phyloP scores from a whole-genome alignment of 192 early-diverging fungal genomes.

The Podila verticillata region DNA sequence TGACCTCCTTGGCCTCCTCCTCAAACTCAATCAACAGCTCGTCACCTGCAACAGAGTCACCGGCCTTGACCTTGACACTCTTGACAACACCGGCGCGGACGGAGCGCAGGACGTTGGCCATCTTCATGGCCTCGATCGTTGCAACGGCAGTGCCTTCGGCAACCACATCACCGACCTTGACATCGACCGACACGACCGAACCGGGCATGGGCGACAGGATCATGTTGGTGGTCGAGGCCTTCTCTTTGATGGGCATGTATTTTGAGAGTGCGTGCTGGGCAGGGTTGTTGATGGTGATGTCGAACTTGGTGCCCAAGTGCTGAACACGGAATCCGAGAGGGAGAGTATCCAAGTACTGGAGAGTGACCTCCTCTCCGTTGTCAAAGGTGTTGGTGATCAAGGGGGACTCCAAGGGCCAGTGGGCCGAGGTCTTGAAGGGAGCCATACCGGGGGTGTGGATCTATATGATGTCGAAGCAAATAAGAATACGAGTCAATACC shows the following conservation, averaged over 20 bases:
- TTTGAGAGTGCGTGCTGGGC: constrained; percentile 71
- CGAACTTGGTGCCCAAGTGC: constrained; percentile 86
- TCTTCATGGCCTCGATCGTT: constrained; percentile 97
- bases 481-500: not conserved
- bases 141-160: constrained; percentile 85
- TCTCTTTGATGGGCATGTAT: constrained; percentile 82
- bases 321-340: constrained; percentile 85
- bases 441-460: constrained; percentile 42
- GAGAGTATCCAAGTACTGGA: constrained; percentile 79
- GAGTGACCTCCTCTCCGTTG: constrained; percentile 56
- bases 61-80: constrained; percentile 76
- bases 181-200: constrained; percentile 81
- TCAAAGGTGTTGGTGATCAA: constrained; percentile 65
- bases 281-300: constrained; percentile 69
- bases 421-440: constrained; percentile 51
- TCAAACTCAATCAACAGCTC: constrained; percentile 80
- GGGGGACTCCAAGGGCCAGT: constrained; percentile 83
- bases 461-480: constrained; percentile 7
- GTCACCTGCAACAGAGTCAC: constrained; percentile 81
- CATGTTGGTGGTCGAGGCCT: constrained; percentile 75
- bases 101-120: constrained; percentile 93
- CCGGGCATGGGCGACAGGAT: constrained; percentile 94
- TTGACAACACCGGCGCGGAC: constrained; percentile 81
- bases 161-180: constrained; percentile 82
- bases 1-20: constrained; percentile 40